Base-by-base conservation (phyloP, 768 basidiomycete species). In the Chlorophyllum brunneum region DNA sequence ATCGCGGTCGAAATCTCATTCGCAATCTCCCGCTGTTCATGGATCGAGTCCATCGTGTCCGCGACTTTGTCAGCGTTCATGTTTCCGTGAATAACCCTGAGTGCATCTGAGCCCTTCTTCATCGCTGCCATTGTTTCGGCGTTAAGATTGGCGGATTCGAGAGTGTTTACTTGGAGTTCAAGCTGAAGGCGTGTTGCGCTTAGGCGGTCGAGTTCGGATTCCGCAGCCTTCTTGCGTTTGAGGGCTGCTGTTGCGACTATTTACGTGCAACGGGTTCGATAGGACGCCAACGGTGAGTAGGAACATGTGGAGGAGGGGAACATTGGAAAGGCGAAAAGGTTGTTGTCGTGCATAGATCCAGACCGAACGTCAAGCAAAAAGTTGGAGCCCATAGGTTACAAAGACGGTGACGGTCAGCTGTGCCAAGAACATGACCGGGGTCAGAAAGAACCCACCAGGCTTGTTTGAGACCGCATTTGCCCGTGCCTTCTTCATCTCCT, bases 131-230 rank as follows among this genome's bases (percentile, higher is more conserved):
- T 92, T 11, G 94, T 98, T 78, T 98, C 94, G 63, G 89, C 86
- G 67, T 99, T 98, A 69, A 98, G 79, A 73, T 98, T 98, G 38
- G 97, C 97, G 13, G 90, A 92, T 69, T 98, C 97, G 39, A 98
- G 80, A 16, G 95, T 95, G 71, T 95, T 95, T 54, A 98, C 87
- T 73, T 98, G 95, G 68, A 90, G 86, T 73, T 98, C 95, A 26
- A 99, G 79, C 62, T 97, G 95, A 65, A 98, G 68, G 58, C 92
- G 82, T 48, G 87, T 88, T 10, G 90, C 91, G 41, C 83, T 80
- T 58, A 98, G 73, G 60, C 86, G 79, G 57, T 97, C 92, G 54
- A 98, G 74, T 67, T 98, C 92, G 39, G 73, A 63, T 70, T 98
- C 95, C 63, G 79, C 83, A 57, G 83, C 78, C 70, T 97, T 97